Evolutionary conservation across 768 basidiomycete species (phyloP), one percentile per base, ranked within the genome.

Genomic region (Lactifluus piperatus): DNA sequence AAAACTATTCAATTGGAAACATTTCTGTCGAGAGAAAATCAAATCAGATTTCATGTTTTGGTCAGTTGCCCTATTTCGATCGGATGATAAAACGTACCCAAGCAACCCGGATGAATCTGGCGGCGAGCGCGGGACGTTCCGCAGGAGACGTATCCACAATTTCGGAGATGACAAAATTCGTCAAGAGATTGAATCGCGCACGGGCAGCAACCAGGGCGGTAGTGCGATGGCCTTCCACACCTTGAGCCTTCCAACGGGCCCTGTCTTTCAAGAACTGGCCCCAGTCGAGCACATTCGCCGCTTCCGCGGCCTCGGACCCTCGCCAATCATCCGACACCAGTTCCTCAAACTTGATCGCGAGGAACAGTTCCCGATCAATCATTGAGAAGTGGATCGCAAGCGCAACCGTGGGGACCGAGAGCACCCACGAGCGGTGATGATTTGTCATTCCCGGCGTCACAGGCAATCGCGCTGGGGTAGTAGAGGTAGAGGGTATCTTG

Each of bases 331-430:
- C 80, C 60, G 83, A 77, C 39, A 91, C 83, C n/a, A 93, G 77
- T 66, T 95, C 93, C 67, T 94, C 90, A 67, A 93, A 93, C 65
- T 85, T 86, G 70, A 95, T 79, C 13, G 81, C 80, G 70, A 88
- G 83, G 69, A 93, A 91, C 55, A 94, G 73, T 65, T 94, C 92
- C 26, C 89, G 80, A 63, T 95, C 92, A 63, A 95, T 91, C 79
- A 91, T 85, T 7, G 86, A 79, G 66, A 94, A 88, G 65, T 93
- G 88, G 53, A 84, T 78, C 1, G 87, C 87, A 34, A 97, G 70
- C 5, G 72, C 72, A 37, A 82, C 81, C 1, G 87, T 81, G 6
- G 81, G 76, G 68, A 80, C 76, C 30, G 68, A 71, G n/a, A 91
- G 73, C 51, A 94, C 76, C 73, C 88, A 94, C 2, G 87, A 91